Base-by-base conservation (phyloP, 1,284 basidiomycete species). In the Leucoagaricus sp. region DNA sequence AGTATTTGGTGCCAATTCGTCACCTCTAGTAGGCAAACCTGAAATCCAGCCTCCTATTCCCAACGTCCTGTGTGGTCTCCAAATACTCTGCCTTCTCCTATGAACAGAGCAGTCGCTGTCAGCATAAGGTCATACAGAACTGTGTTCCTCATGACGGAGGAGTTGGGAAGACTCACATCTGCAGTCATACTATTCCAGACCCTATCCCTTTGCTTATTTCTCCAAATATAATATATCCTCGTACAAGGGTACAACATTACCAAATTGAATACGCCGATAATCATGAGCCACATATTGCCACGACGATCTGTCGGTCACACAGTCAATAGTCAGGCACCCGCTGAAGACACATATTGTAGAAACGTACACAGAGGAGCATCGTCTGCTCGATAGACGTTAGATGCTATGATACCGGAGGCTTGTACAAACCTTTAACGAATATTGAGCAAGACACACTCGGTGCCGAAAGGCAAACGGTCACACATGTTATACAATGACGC, bases 401-500 rank as follows among this genome's bases (percentile, higher is more conserved):
- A 61, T 0, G 76, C 58, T 15, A 83, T 65, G 44, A 83, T 68
- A 4, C 60, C 60, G 12, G 76, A 75, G 0, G 76, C 75, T 67
- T 83, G 81, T 1, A 80, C 74, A 57, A 81, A 78, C n/a, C n/a
- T n/a, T n/a, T n/a, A n/a, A n/a, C n/a, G n/a, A n/a, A n/a, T n/a
- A n/a, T n/a, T n/a, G n/a, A n/a, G n/a, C n/a, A n/a, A n/a, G n/a
- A n/a, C n/a, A n/a, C n/a, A n/a, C n/a, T n/a, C n/a, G n/a, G n/a
- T n/a, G n/a, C n/a, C n/a, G n/a, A n/a, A n/a, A n/a, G n/a, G n/a
- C n/a, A n/a, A n/a, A n/a, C n/a, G n/a, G n/a, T n/a, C n/a, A n/a
- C n/a, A n/a, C 81, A 84, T 84, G 64, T 82, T 83, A 63, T 84
- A 84, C 40, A 84, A 48, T 1, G 81, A 80, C 0, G 80, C 79